Base-by-base conservation (phyloP, 1,284 basidiomycete species). In the Cronartium quercuum region DNA sequence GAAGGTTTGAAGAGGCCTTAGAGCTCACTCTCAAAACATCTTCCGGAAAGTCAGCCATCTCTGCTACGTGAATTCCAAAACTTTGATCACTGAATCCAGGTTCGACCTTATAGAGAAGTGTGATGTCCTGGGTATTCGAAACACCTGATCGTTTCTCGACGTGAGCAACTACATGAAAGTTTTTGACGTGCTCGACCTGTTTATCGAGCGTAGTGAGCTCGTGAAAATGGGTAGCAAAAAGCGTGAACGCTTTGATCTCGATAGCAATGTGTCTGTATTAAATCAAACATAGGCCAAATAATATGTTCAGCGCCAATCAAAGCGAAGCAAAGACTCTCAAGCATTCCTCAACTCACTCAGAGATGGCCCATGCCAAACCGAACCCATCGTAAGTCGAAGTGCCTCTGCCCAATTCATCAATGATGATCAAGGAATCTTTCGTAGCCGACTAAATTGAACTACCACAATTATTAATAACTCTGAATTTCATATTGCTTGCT, bases 361-460 rank as follows among this genome's bases (percentile, higher is more conserved):
- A 95, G 78, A 98, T 98, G 0, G 95, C 94, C 94, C 95, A 99
- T 0, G 96, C 96, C 0, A 99, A 86, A 12, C 96, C 96, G 80
- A 98, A 98, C 0, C 96, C 96, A 82, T 99, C 96, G 79, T 97
- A 97, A 0, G 96, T 98, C 0, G 94, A 97, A 0, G 96, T 98
- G n/a, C 94, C 95, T 84, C 95, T 86, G 40, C 95, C 95, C 0
- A 99, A 87, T 82, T 99, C 96, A 82, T 99, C 96, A 73, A 99
- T 98, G 81, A 99, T 96, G 78, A 99, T 91, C 57, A 99, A 84
- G 0, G 94, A 97, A 82, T 98, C 89, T 78, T 88, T 88, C 0
- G 93, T 92, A 1, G 96, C 94, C 44, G 91, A 90, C 90, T 94
- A 78, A 21, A 75, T 38, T 65, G 41, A 74, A 74, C 58, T 71